Conservation (phyloP, 169 alveolate species). For the Babesia gibsoni region DNA sequence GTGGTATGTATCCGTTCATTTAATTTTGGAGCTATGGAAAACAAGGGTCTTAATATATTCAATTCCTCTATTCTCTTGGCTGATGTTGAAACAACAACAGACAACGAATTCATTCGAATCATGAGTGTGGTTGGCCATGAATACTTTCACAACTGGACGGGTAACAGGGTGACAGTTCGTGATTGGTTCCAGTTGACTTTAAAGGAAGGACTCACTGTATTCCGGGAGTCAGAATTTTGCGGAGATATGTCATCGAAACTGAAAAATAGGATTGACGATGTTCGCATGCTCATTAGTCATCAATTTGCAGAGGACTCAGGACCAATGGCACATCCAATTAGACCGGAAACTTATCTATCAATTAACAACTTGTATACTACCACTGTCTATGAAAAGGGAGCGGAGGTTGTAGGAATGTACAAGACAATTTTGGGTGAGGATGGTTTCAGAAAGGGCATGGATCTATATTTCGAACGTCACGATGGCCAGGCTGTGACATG, state of each 20-base stretch:
- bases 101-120: conserved; percentile 81
- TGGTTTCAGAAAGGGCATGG: conserved; percentile 90
- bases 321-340: conserved; percentile 91
- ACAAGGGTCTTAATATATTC: conserved; percentile 89
- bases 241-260: conserved; percentile 77
- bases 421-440: conserved; percentile 86
- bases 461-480: conserved; percentile 84
- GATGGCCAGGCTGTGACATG: conserved; percentile 91
- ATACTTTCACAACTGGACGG: conserved; percentile 93
- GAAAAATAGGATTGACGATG: conserved; percentile 83
- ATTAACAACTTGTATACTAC: conserved; percentile 91
- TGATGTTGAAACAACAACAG: conserved; percentile 82
- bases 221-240: conserved; percentile 85
- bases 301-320: conserved; percentile 90
- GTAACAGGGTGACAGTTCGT: conserved; percentile 90
- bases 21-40: conserved; percentile 93
- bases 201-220: conserved; percentile 92
- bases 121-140: conserved; percentile 89
- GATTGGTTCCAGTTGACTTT: conserved; percentile 92
- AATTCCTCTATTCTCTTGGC: conserved; percentile 87
- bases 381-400: conserved; percentile 92
- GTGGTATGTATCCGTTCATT: conserved; percentile 87
- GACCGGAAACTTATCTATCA: conserved; percentile 88
- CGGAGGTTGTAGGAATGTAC: conserved; percentile 93
- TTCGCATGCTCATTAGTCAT: conserved; percentile 72